Base-by-base conservation (phyloP, 2,329 filamentous ascomycete genomes). In the Septoria petroselini region DNA sequence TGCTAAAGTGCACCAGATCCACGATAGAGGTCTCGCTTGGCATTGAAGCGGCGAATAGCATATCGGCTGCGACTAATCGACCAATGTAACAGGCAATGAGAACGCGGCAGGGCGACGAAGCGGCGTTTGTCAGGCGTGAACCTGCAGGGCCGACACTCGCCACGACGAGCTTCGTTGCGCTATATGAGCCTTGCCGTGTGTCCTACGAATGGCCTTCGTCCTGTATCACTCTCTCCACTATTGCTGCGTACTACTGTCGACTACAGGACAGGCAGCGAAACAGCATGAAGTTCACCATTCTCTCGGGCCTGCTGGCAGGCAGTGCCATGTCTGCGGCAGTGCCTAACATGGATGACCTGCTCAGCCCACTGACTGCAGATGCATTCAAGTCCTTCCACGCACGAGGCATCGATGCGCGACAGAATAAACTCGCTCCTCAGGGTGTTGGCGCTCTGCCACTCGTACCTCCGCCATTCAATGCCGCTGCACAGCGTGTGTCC, bases 391-490 rank as follows among this genome's bases (percentile, higher is more conserved):
- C 31, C 3, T 23, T 43, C 2, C 42, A 45, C 21, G 31, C 42
- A 9, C 17, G 42, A 25, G 14, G 31, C 4, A 37, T 45, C 21
- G 31, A 37, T 23, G 42, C 18, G 3, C 31, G 42, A n/a, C 42
- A 45, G 31, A 45, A 35, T 19, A 15, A 14, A 3, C 27, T 30
- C 31, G 41, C 41, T 7, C 62, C 61, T 11, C 62, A 64, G 35
- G 61, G 62, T 33, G 48, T 33, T 25, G 62, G 59, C 18, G 62
- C 61, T 15, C 34, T 62, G 19, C 63, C 64, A 9, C 34, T 58
- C 8, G 34, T 41, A 7, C 58, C 61, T 27, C 63, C 65, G 1
- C 58, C 61, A 8, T 68, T 69, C 51, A 58, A 67, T 48, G 62
- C 66, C 8, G 52, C 48, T 4, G 35, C 57, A 4, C 67, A 68